Base-by-base conservation (phyloP, 805 yeast species). In the Saccharomyces kudriavzevii region DNA sequence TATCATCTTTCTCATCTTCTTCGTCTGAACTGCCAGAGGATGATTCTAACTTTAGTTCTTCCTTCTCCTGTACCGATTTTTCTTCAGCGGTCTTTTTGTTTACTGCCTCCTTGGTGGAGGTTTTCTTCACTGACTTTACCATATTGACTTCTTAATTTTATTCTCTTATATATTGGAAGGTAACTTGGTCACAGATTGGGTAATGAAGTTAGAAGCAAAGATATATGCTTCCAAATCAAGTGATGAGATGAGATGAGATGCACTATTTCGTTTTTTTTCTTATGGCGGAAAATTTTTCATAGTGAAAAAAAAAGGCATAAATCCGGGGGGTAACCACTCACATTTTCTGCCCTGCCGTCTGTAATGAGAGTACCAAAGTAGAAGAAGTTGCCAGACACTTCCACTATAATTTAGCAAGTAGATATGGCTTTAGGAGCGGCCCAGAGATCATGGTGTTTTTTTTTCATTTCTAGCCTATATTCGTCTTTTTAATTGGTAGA, bases 1-100 rank as follows among this genome's bases (percentile, higher is more conserved):
- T 60, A 14, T 60, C 64, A 29, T 66, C 69, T 17, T 60, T 62
- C 11, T 63, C 66, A n/a, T 61, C 67, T 10, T 60, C 65, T 14
- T 67, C 65, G 8, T 60, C 63, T 24, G 57, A 58, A 47, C 58
- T 55, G 17, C 60, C 68, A 11, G 66, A 62, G 27, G 58, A 57
- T 26, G 58, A 55, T 26, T 56, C 58, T 25, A 63, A 52, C 49
- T 58, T 59, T 51, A 71, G 68, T 8, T 45, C 54, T 49, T 62
- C 60, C 13, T 50, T 53, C n/a, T 59, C 53, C 47, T 48, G 56
- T 49, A 58, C 54, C n/a, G 50, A 45, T 40, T 58, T 64, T 47
- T 68, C 70, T 26, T 50, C 49, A 4, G 35, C 26, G 14, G 52
- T 24, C 46, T 59, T 63, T 27, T 65, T 55, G 54, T 65, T 17